A percentile compares a stretch with the other conserved stretches of the same genome.
These are phyloP conservation scores for Kazachstania taianensis DNA, from an alignment of 805 yeast genomes.

Conservation along the genomic window DNA sequence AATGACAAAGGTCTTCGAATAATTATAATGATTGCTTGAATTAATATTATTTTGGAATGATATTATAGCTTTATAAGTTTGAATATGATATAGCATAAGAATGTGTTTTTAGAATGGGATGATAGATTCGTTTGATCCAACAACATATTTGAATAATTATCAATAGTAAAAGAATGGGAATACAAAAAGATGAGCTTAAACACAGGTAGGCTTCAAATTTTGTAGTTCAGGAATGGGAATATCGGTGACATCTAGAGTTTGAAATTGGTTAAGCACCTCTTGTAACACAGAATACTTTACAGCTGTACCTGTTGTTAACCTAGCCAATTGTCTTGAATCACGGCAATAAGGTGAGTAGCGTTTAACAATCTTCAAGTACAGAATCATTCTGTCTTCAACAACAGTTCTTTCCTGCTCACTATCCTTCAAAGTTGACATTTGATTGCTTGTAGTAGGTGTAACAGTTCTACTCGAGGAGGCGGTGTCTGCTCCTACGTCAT, in stretches of 20 bases:
- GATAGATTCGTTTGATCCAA: neutral
- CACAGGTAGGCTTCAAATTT: conserved; percentile 25
- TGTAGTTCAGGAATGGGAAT: conserved; percentile 34
- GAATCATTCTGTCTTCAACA: conserved; percentile 36
- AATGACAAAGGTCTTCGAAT: neutral
- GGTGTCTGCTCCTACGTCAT: conserved; percentile 18
- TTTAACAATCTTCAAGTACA: conserved; percentile 47
- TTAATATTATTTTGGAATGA: conserved; percentile 3
- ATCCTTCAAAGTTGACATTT: conserved; percentile 2
- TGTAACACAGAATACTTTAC: conserved; percentile 34
- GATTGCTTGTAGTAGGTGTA: conserved; percentile 5
- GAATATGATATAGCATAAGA: conserved; percentile 5
- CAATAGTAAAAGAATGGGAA: conserved; percentile 2
- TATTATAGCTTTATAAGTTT: conserved; percentile 3
- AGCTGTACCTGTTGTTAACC: conserved; percentile 37
- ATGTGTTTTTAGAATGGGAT: neutral
- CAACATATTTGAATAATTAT: neutral
- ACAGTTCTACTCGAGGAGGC: conserved; percentile 8
- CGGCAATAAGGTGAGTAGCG: conserved; percentile 39
- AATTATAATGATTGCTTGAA: neutral
- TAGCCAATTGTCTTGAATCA: conserved; percentile 38
- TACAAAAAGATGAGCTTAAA: conserved; percentile 3
- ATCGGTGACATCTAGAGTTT: conserved; percentile 30
- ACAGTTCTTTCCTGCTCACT: conserved; percentile 5
- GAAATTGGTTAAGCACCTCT: conserved; percentile 32